Evolutionary conservation across 2,329 filamentous ascomycete genomes (phyloP).

Genomic region (Dactylellina parvicollis): DNA sequence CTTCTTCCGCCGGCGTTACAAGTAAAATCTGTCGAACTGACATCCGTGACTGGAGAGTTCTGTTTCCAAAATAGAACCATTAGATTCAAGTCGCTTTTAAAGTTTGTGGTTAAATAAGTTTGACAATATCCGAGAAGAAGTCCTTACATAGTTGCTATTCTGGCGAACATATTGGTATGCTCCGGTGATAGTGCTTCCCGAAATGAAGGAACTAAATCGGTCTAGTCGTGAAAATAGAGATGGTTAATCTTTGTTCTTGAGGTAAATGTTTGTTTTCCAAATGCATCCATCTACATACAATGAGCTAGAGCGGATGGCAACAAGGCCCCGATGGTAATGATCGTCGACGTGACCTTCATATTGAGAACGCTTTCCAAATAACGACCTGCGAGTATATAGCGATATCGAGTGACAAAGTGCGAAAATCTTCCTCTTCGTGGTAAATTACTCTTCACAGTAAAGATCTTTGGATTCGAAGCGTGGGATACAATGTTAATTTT

Average conservation of each 20-base stretch:
- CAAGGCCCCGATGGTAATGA: slow-evolving; percentile 50
- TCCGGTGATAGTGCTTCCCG: slow-evolving; percentile 61
- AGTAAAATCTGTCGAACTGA: slow-evolving; percentile 60
- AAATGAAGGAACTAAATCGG: slow-evolving; percentile 61
- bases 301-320: slow-evolving; percentile 54
- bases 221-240: slow-evolving; percentile 2
- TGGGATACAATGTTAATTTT: too few species aligned
- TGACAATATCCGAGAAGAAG: neutral
- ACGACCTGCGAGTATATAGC: neutral
- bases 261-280: neutral
- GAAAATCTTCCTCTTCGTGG: too few species aligned
- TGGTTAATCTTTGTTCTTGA: neutral
- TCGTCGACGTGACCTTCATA: slow-evolving; percentile 53
- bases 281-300: slow-evolving; percentile 37
- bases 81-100: neutral
- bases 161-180: slow-evolving; percentile 57
- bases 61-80: slow-evolving; percentile 6
- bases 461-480: too few species aligned
- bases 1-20: slow-evolving; percentile 47
- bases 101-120: neutral
- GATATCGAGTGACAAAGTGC: neutral
- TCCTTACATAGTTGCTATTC: slow-evolving; percentile 53
- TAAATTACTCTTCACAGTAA: too few species aligned
- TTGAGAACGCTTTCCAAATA: neutral
- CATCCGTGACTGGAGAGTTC: slow-evolving; percentile 63